Evolutionary conservation across 345 rosid genomes (phyloP), one percentile per base, ranked within the genome.

Genomic region (Mallotus nudiflorus): DNA sequence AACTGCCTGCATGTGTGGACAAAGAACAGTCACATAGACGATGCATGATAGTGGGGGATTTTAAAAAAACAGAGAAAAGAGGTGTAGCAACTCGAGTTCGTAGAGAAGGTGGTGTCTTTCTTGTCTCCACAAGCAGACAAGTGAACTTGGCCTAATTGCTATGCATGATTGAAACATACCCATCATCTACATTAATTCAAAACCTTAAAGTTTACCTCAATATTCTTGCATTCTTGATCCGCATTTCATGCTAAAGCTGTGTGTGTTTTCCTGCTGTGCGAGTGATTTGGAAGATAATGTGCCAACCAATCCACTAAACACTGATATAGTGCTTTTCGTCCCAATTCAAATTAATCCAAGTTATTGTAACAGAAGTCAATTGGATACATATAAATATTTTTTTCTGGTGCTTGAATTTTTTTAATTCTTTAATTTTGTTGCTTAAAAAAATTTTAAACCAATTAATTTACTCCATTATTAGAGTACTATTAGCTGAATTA

Each of bases 41-140:
- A 40, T 24, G 56, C 37, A 27, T 42, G 44, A 29, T 16, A 50
- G 50, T 19, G 12, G 25, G n/a, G n/a, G n/a, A n/a, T n/a, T n/a
- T n/a, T n/a, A 11, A 59, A 28, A 57, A 72, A 20, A 73, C 57
- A 50, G 57, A 64, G 44, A 58, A 37, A 20, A 27, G 53, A 4
- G 9, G 18, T 15, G 62, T 40, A 73, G 70, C 57, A 69, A 70
- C 67, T 66, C 15, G 75, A 75, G 79, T 61, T 78, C 67, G 59
- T 33, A 71, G 72, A 51, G 71, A 52, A 62, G 58, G 63, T 46
- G 64, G 72, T 79, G 84, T 80, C 75, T 73, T 67, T 75, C 73
- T 68, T 83, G 84, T 86, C 87, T 68, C 75, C 87, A 78, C 74
- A 80, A 77, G 24, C 76, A 76, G 89, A 86, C 89, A 82, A 81